Conservation (phyloP, 495 filamentous ascomycete genomes). For the Daldinia concentrica region DNA sequence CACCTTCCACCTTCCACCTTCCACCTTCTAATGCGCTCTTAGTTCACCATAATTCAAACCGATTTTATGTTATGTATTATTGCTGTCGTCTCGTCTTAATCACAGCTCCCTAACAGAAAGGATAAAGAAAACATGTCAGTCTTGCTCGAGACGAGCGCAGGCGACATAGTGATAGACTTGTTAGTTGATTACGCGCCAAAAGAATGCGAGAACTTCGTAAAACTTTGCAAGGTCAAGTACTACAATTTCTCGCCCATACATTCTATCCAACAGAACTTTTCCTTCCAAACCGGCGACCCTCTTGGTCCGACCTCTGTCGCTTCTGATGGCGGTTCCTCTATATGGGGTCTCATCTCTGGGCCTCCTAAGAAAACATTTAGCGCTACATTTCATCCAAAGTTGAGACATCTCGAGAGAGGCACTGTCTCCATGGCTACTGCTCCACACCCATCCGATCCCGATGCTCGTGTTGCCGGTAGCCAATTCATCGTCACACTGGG, state of each 20-base stretch:
- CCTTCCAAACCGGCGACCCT: slow-evolving; percentile 94
- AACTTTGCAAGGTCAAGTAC: slow-evolving; percentile 97
- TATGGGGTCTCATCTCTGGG: slow-evolving; percentile 85
- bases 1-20: background rate
- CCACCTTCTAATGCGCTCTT: background rate
- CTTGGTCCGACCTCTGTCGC: slow-evolving; percentile 81
- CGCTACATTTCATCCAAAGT: slow-evolving; percentile 81
- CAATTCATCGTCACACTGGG: slow-evolving; percentile 92
- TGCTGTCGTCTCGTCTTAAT: background rate
- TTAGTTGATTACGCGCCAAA: slow-evolving; percentile 86
- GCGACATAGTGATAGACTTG: slow-evolving; percentile 93
- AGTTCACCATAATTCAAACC: background rate
- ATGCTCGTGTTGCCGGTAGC: slow-evolving; percentile 80
- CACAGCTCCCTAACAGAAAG: background rate
- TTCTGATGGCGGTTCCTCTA: slow-evolving; percentile 89
- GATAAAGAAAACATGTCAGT: slow-evolving; percentile 65
- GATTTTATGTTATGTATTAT: background rate
- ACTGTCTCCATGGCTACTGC: slow-evolving; percentile 96
- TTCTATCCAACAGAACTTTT: slow-evolving; percentile 88
- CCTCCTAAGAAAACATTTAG: slow-evolving; percentile 79
- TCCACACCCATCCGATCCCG: slow-evolving; percentile 76
- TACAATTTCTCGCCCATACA: slow-evolving; percentile 95
- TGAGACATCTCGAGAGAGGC: slow-evolving; percentile 85
- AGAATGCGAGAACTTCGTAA: slow-evolving; percentile 94
- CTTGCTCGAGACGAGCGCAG: slow-evolving; percentile 87